These are phyloP conservation scores for Apophysomyces variabilis DNA, from an alignment of 371 early-diverging fungal species.

Conservation along the genomic window DNA sequence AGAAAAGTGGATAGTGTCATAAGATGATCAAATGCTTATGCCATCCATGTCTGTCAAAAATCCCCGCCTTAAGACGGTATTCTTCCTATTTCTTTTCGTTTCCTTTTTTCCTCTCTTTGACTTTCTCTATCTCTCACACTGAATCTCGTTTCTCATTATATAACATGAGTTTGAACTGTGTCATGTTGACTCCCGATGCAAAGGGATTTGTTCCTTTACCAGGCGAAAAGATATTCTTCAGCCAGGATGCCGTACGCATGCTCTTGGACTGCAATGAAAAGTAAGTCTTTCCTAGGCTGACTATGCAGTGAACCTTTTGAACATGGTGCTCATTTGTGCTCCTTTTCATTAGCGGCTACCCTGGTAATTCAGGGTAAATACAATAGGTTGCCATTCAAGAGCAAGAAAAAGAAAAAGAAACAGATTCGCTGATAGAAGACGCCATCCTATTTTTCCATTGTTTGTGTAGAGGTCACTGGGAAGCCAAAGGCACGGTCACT, in stretches of 20 bases:
- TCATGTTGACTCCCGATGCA: slow-evolving; percentile 47
- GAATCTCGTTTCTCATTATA: neutral
- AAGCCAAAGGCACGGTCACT: slow-evolving; percentile 40
- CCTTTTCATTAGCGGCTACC: slow-evolving; percentile 36
- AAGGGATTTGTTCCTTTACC: slow-evolving; percentile 49
- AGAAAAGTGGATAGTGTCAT: no score
- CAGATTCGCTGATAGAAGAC: no score
- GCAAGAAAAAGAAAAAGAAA: no score
- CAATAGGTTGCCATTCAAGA: neutral
- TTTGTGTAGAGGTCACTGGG: slow-evolving; percentile 29
- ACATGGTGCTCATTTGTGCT: neutral
- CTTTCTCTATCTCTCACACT: neutral
- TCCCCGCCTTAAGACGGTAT: no score
- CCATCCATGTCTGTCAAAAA: no score
- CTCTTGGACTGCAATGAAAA: slow-evolving; percentile 41
- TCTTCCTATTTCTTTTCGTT: neutral
- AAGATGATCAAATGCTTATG: no score
- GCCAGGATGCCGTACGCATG: slow-evolving; percentile 37
- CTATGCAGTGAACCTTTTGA: neutral
- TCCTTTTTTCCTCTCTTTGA: neutral
- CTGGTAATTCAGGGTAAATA: slow-evolving; percentile 41
- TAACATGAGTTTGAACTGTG: slow-evolving; percentile 61
- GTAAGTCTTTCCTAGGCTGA: slow-evolving; percentile 20
- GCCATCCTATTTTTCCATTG: neutral
- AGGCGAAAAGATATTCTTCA: slow-evolving; percentile 50